Evolutionary conservation across 805 yeast species (phyloP).

Genomic region (Tetrapisispora namnaoensis): DNA sequence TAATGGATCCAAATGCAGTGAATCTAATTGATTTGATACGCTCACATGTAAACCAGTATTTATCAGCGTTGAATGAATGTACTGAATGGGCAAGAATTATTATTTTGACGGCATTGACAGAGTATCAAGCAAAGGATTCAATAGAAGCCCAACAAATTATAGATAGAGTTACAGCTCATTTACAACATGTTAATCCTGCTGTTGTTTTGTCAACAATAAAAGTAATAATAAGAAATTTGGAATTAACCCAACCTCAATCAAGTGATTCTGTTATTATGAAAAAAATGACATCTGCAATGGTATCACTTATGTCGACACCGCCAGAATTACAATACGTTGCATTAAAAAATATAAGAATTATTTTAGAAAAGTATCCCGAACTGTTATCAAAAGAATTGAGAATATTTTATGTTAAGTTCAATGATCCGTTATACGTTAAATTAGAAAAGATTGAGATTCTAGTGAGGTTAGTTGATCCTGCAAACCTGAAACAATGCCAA

Average conservation of each 20-base stretch:
- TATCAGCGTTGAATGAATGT: conserved; percentile 87
- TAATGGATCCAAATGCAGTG: conserved; percentile 46
- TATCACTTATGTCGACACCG: conserved; percentile 75
- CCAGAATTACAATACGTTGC: conserved; percentile 96
- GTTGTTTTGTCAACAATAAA: conserved; percentile 83
- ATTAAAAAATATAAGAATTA: conserved; percentile 78
- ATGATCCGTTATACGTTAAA: conserved; percentile 71
- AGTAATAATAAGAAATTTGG: conserved; percentile 62
- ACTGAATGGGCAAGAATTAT: conserved; percentile 99
- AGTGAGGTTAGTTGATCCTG: conserved; percentile 54
- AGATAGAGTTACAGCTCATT: conserved; percentile 86
- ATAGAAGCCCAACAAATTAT: conserved; percentile 75
- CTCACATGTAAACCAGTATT: conserved; percentile 45
- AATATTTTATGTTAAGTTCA: conserved; percentile 82
- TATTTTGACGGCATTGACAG: conserved; percentile 70
- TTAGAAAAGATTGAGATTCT: conserved; percentile 68
- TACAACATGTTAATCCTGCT: conserved; percentile 94
- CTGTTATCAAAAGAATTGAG: conserved; percentile 70
- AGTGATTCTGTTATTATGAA: conserved; percentile 35
- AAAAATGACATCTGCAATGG: conserved; percentile 76
- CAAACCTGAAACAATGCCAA: conserved; percentile 38
- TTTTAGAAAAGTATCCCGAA: conserved; percentile 79
- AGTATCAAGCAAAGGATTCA: conserved; percentile 45
- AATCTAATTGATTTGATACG: conserved; percentile 32
- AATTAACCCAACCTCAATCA: conserved; percentile 31